Conservation (phyloP, 1,284 basidiomycete genomes). For the Agaricales sp. region DNA sequence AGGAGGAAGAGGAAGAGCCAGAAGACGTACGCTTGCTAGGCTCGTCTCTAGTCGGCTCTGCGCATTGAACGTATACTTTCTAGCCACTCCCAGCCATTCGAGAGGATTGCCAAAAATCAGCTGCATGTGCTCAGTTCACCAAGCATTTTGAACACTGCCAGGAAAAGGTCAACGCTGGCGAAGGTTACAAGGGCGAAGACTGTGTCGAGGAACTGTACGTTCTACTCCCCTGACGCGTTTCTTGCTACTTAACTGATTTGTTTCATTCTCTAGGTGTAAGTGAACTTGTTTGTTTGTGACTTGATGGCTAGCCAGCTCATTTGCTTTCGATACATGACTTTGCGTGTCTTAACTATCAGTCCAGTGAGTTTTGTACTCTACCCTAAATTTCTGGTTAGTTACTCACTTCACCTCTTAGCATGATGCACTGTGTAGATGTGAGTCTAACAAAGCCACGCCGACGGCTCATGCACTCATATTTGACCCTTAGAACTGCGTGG, state of each 20-base stretch:
- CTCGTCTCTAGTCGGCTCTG: background rate
- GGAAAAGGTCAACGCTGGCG: constrained; percentile 73
- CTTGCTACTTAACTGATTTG: constrained; percentile 7
- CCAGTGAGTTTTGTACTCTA: constrained; percentile 40
- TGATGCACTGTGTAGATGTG: constrained; percentile 90
- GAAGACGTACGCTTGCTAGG: constrained; percentile 66
- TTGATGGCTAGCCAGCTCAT: no score
- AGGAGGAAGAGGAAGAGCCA: constrained; percentile 58
- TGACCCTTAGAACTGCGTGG: background rate
- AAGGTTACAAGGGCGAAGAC: constrained; percentile 82
- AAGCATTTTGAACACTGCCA: constrained; percentile 89
- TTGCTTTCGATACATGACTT: constrained; percentile 11
- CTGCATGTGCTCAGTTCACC: constrained; percentile 60
- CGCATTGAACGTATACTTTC: background rate
- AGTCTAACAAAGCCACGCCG: constrained; percentile 17
- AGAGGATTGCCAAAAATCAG: constrained; percentile 63
- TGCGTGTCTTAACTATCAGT: constrained; percentile 26
- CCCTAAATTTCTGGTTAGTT: constrained; percentile 9
- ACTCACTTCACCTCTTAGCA: constrained; percentile 29
- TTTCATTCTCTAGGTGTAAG: constrained; percentile 33
- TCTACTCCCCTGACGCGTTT: constrained; percentile 6
- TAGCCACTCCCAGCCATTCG: constrained; percentile 60
- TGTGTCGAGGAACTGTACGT: constrained; percentile 83
- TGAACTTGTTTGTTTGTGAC: constrained; percentile 15
- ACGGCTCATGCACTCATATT: no score